Base-by-base conservation (phyloP, 768 basidiomycete genomes). In the Boletus bicolor region DNA sequence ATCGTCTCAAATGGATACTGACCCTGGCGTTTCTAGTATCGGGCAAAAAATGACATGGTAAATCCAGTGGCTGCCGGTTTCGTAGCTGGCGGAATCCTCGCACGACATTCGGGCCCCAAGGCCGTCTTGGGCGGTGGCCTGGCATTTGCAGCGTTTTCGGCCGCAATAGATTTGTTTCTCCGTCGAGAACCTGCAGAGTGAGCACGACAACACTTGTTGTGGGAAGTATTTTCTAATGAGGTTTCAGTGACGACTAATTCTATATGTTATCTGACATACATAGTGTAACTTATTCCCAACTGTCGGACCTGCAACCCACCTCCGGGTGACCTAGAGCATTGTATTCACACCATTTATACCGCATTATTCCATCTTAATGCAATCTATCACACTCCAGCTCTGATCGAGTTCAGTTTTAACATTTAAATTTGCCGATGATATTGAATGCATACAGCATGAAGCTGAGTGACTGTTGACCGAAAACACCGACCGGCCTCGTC, bases 131-230 rank as follows among this genome's bases (percentile, higher is more conserved):
- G 88, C 44, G 96, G 96, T 64, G 96, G 91, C 19, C 58, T 93
- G 9, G 93, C 89, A 0, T 98, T 98, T 67, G 93, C 92, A 12
- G 93, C 89, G 2, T 98, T 98, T 75, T 96, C 94, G 12, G 85
- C 85, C 0, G 93, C 81, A 11, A 95, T 98, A 60, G 96, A 98
- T 71, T 51, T 74, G 28, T 96, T 91, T 72, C 70, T 93, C 56
- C 81, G 88, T 71, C 77, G 88, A 70, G 89, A 92, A 70, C 76
- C 89, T n/a, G 69, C 86, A 66, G 91, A 92, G 91, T 87, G 64
- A 69, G 86, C 73, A 36, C 17, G 3, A 44, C 9, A 11, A 8
- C 24, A 28, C 7, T 41, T 4, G 45, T 46, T 59, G 54, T 7
- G 3, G 8, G 46, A 41, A 28, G 43, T 36, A 26, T 52, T 45